These are phyloP conservation scores for Medicago lupulina DNA, from an alignment of 306 rosid genomes.

Conservation along the genomic window DNA sequence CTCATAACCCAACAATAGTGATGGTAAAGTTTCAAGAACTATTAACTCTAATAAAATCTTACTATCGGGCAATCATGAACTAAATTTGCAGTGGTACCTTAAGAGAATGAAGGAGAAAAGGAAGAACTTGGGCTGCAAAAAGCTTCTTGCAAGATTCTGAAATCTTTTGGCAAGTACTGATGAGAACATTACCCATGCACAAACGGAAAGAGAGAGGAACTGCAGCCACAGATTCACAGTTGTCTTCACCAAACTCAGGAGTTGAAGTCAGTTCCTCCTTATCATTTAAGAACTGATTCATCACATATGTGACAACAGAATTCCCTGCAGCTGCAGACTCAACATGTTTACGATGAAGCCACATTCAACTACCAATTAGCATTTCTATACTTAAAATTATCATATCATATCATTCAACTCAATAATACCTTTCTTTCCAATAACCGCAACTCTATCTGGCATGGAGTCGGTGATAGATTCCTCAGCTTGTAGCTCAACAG, in stretches of 20 bases:
- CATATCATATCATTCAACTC: conserved; percentile 33
- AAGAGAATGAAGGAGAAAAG: conserved; percentile 57
- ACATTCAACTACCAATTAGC: conserved; percentile 18
- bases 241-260: conserved; percentile 41
- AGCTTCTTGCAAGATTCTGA: conserved; percentile 61
- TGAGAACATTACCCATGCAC: conserved; percentile 95
- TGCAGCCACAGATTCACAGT: conserved; percentile 35
- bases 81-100: conserved; percentile 61
- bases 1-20: conserved; percentile 38
- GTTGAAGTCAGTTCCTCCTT: conserved; percentile 38
- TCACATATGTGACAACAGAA: conserved; percentile 56
- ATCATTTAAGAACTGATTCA: conserved; percentile 48
- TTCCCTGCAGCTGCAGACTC: conserved; percentile 52
- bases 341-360: conserved; percentile 38
- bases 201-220: conserved; percentile 62
- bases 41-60: neutral
- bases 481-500: conserved; percentile 69
- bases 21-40: conserved; percentile 29
- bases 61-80: conserved; percentile 22
- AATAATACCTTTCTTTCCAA: conserved; percentile 56
- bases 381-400: conserved; percentile 19
- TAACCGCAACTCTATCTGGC: conserved; percentile 40
- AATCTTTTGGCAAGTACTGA: conserved; percentile 84
- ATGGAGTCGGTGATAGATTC: conserved; percentile 46
- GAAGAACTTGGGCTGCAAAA: conserved; percentile 63